Base-by-base conservation (phyloP, 2,329 filamentous ascomycete genomes). In the Botrytis aclada region DNA sequence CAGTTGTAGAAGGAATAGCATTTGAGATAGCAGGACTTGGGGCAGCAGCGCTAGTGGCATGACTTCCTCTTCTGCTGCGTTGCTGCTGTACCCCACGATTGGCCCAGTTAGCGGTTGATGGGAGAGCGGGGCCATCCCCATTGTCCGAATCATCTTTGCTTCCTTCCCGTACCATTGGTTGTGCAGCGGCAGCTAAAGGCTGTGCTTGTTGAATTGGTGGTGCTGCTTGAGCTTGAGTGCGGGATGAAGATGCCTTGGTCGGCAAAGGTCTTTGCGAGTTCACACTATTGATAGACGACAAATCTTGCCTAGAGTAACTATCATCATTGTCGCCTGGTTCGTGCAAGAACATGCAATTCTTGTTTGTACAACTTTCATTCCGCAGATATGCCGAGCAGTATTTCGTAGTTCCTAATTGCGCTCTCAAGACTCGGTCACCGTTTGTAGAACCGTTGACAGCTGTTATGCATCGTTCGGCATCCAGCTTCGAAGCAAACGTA, bases 271-370 rank as follows among this genome's bases (percentile, higher is more conserved):
- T 88, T 80, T 91, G 94, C 2, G 92, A 94, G 75, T 92, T 93
- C 72, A 94, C 90, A 74, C 93, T 95, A 79, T 98, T 98, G 86
- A 98, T 93, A 29, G 95, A 97, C 1, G 95, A 98, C 54, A 98
- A 84, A 82, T 98, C 95, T 81, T 98, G 94, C 65, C 96, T 89
- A 14, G 94, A 97, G 81, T 97, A 98, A 83, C 94, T 98, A 80
- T 98, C 95, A 77, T 96, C 95, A 78, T 98, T 96, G 80, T 99
- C 96, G n/a, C 96, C 97, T 56, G 96, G 93, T 83, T 99, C 97
- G 80, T 99, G 96, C 69, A 99, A 84, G 82, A 99, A 99, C 89
- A 98, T 99, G 85, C 96, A 99, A 75, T 96, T 95, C 69, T 95
- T 90, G 80, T 99, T 99, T 72, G 93, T 94, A 83, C 96, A 99